phyloP scores from a whole-genome alignment of 2,329 filamentous ascomycete species.

The Hirsutella thompsonii region DNA sequence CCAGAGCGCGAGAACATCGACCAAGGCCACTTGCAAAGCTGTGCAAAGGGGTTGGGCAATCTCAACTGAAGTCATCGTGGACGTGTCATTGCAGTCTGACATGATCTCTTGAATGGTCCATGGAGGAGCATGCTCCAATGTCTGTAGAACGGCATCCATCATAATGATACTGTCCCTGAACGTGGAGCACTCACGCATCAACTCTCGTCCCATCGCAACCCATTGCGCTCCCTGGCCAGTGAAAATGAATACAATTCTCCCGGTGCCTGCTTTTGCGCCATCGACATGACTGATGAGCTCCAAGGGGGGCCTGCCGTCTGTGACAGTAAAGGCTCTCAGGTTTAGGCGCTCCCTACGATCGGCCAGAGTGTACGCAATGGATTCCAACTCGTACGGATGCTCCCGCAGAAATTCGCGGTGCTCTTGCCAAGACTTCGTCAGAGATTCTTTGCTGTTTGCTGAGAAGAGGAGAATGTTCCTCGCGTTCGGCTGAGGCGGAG shows the following conservation, averaged over 20 bases:
- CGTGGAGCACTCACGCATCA: constrained; percentile 5
- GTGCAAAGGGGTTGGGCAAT: constrained; percentile 23
- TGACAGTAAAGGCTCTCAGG: neutral
- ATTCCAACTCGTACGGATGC: neutral
- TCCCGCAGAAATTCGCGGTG: constrained; percentile 1
- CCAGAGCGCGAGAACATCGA: constrained; percentile 26
- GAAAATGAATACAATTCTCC: constrained; percentile 10
- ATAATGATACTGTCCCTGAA: neutral
- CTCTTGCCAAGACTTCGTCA: constrained; percentile 11
- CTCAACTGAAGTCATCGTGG: neutral
- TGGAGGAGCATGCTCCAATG: neutral
- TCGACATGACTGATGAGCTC: neutral
- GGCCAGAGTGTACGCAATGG: neutral
- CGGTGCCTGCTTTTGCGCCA: neutral
- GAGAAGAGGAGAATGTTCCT: neutral
- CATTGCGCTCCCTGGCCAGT: constrained; percentile 21
- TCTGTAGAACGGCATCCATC: neutral
- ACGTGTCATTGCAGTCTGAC: neutral
- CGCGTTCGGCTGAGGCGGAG: neutral
- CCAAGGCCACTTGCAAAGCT: constrained; percentile 31
- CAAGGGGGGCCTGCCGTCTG: neutral
- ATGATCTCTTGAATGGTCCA: neutral
- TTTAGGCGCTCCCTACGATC: neutral
- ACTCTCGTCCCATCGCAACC: constrained; percentile 10
- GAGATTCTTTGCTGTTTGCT: neutral